Conservation (phyloP, 2,329 filamentous ascomycete species). For the Exophiala alcalophila region DNA sequence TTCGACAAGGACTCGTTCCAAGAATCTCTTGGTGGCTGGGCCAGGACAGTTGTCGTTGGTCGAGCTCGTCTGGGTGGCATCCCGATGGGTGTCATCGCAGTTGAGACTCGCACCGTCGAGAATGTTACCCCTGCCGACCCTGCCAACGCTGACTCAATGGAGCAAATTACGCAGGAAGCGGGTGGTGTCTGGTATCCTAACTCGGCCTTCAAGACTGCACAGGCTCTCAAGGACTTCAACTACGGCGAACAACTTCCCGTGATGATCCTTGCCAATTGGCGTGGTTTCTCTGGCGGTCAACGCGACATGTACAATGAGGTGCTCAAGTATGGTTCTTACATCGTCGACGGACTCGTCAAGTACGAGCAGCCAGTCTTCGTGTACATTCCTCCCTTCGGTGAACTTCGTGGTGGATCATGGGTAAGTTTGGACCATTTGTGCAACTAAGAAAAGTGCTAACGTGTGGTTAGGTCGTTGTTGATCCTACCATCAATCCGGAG, state of each 20-base stretch:
- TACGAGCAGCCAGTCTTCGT: constrained; percentile 99
- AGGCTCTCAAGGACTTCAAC: constrained; percentile 99
- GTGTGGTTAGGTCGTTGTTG: constrained; percentile 71
- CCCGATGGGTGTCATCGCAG: constrained; percentile 95
- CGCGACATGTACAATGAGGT: constrained; percentile 99
- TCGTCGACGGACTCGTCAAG: constrained; percentile 96
- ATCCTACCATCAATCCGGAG: constrained; percentile 94
- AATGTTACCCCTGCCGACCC: constrained; percentile 95
- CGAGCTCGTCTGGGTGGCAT: constrained; percentile 96
- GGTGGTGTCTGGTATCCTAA: constrained; percentile 99
- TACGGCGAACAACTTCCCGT: constrained; percentile 94
- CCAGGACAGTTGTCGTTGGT: constrained; percentile 91
- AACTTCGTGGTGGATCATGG: constrained; percentile 98
- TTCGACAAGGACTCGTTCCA: constrained; percentile 98
- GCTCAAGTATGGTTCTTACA: constrained; percentile 98
- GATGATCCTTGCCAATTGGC: constrained; percentile 99
- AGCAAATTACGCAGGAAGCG: constrained; percentile 90
- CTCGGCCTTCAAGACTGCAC: constrained; percentile 98
- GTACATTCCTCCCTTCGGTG: constrained; percentile 94
- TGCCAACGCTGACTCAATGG: constrained; percentile 96
- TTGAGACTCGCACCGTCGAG: constrained; percentile 93
- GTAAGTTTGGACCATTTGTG: constrained; percentile 42
- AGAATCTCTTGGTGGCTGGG: constrained; percentile 95
- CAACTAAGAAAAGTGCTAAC: constrained; percentile 34
- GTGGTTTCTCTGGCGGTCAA: constrained; percentile 99